Evolutionary conservation across 352 stramenopile genomes (phyloP).

Genomic region (Phytophthora gonapodyides): DNA sequence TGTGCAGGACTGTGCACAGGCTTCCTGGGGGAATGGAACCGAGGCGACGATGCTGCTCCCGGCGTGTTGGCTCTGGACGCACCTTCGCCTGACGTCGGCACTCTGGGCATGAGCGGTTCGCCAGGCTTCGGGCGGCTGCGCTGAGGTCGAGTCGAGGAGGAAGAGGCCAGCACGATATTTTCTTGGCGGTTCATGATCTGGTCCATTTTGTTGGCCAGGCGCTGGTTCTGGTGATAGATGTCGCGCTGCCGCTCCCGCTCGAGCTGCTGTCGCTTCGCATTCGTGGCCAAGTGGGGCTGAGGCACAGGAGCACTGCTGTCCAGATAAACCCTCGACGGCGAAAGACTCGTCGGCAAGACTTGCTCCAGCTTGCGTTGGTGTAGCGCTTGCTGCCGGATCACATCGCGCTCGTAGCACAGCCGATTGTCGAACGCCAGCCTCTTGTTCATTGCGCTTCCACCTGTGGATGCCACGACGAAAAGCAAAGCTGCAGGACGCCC

Average conservation of each 20-base stretch:
- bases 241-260: conserved; percentile 63
- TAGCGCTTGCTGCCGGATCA: conserved; percentile 59
- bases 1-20: conserved; percentile 51
- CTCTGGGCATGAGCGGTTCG: conserved; percentile 11
- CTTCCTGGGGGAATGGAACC: conserved; percentile 27
- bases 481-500: neutral
- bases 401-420: conserved; percentile 81
- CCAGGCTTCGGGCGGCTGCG: conserved; percentile 6
- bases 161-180: conserved; percentile 55
- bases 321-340: conserved; percentile 60
- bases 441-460: conserved; percentile 58
- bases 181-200: conserved; percentile 70
- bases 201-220: conserved; percentile 72
- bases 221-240: conserved; percentile 76
- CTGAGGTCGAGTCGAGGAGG: conserved; percentile 13
- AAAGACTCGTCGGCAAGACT: conserved; percentile 60
- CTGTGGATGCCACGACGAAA: conserved; percentile 5
- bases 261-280: conserved; percentile 66
- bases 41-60: conserved; percentile 7
- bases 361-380: conserved; percentile 72
- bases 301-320: conserved; percentile 58
- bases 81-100: neutral
- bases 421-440: conserved; percentile 81
- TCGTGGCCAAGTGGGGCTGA: conserved; percentile 51
- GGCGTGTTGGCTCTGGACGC: conserved; percentile 16